phyloP scores from a whole-genome alignment of 495 filamentous ascomycete species.

The Zalerion maritima region DNA sequence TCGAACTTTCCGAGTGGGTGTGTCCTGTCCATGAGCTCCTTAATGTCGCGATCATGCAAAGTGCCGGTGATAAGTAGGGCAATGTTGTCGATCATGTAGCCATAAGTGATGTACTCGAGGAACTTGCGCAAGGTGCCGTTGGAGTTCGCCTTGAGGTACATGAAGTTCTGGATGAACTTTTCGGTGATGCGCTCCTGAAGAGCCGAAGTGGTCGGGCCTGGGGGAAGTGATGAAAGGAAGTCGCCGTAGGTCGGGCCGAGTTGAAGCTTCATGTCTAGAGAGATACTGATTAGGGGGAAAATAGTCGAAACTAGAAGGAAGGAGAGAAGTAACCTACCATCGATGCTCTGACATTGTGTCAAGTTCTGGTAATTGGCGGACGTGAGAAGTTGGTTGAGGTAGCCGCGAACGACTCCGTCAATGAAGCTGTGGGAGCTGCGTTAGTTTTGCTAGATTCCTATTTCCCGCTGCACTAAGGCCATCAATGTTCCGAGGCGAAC shows the following conservation, averaged over 20 bases:
- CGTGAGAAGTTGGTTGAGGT: constrained; percentile 86
- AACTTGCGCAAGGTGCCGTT: constrained; percentile 83
- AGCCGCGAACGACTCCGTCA: constrained; percentile 92
- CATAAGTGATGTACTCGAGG: constrained; percentile 93
- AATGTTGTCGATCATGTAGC: constrained; percentile 99
- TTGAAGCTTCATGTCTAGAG: constrained; percentile 87
- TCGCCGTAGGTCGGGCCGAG: constrained; percentile 94
- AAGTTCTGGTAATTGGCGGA: constrained; percentile 88
- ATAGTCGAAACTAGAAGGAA: too few relatives aligned
- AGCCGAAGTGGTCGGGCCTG: constrained; percentile 89
- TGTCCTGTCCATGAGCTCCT: constrained; percentile 88
- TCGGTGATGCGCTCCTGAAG: constrained; percentile 92
- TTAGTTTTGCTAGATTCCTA: constrained; percentile 10
- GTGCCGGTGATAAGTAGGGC: constrained; percentile 97
- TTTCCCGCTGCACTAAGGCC: background rate
- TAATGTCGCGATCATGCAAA: constrained; percentile 90
- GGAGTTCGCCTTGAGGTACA: constrained; percentile 85
- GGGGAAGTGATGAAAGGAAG: constrained; percentile 85
- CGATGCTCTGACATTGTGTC: constrained; percentile 96
- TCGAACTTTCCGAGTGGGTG: constrained; percentile 98
- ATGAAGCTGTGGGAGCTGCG: constrained; percentile 51
- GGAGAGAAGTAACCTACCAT: constrained; percentile 45
- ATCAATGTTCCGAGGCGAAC: constrained; percentile 15
- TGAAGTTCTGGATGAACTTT: constrained; percentile 95
- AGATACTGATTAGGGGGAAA: constrained; percentile 9